Conservation (phyloP, 164 flowering plant genomes). For the Cinnamomum chago region DNA sequence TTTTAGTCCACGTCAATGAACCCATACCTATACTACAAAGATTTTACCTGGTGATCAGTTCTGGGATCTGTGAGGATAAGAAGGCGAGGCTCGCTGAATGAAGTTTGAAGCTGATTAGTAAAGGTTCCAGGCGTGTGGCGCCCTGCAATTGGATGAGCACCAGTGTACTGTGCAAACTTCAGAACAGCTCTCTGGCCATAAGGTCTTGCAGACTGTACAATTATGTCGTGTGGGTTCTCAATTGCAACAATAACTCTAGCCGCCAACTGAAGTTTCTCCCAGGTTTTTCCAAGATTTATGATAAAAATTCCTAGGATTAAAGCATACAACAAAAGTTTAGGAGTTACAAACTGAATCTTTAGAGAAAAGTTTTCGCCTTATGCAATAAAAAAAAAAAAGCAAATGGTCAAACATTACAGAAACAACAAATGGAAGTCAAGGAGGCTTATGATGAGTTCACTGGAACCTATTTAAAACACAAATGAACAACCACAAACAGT, state of each 20-base stretch:
- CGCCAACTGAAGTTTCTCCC: constrained; percentile 88
- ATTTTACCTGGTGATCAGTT: constrained; percentile 50
- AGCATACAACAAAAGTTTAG: background rate
- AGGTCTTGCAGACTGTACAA: constrained; percentile 91
- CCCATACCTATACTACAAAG: background rate
- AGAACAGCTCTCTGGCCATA: constrained; percentile 90
- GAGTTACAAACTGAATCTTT: background rate
- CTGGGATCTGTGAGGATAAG: constrained; percentile 82
- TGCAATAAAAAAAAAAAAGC: too few species aligned
- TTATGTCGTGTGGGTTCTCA: constrained; percentile 83
- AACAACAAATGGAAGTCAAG: too few species aligned
- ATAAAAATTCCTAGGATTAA: constrained; percentile 56
- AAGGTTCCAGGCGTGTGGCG: constrained; percentile 92
- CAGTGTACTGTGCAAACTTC: constrained; percentile 83
- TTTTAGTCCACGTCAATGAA: background rate
- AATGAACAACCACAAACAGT: too few species aligned
- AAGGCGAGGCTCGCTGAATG: constrained; percentile 76
- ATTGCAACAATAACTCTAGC: constrained; percentile 89
- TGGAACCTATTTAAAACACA: too few species aligned
- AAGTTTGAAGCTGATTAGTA: constrained; percentile 81
- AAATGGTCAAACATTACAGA: too few species aligned
- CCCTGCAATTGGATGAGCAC: constrained; percentile 78
- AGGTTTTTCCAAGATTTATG: constrained; percentile 86
- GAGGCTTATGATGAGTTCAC: too few species aligned
- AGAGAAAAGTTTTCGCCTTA: background rate